Conservation (phyloP, 1,284 basidiomycete genomes). For the Ganoderma sp. region DNA sequence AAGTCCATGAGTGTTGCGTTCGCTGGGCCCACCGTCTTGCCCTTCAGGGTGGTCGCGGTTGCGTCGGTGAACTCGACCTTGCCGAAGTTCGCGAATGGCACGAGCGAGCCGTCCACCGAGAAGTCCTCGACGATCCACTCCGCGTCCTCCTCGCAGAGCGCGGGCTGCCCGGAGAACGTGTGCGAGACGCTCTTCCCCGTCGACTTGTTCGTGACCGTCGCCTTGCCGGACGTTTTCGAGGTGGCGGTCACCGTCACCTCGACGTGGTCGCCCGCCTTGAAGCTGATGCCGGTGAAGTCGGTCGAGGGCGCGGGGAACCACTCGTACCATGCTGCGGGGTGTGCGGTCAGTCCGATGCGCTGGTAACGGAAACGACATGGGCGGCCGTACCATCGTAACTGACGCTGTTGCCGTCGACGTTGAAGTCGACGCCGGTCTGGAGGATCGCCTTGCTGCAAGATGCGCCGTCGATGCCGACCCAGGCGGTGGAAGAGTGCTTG, state of each 20-base stretch:
- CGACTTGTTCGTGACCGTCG: too few relatives aligned
- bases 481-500: constrained; percentile 36
- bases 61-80: constrained; percentile 38
- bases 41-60: constrained; percentile 17
- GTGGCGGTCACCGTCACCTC: constrained; percentile 40
- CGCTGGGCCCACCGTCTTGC: constrained; percentile 28
- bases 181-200: too few relatives aligned
- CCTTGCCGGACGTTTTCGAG: constrained; percentile 5
- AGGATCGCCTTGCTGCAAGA: constrained; percentile 29
- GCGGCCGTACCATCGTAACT: constrained; percentile 28
- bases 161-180: too few relatives aligned
- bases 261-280: constrained; percentile 37
- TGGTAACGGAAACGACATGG: too few relatives aligned
- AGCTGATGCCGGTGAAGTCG: constrained; percentile 43
- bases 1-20: constrained; percentile 41
- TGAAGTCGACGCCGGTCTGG: constrained; percentile 41
- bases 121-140: too few relatives aligned
- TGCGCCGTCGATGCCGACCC: constrained; percentile 32
- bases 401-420: constrained; percentile 30
- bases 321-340: constrained; percentile 44
- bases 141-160: too few relatives aligned
- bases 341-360: too few relatives aligned
- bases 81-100: constrained; percentile 40
- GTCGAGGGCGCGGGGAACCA: constrained; percentile 45
- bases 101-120: too few relatives aligned